These are phyloP conservation scores for Elaeagnus macrophylla DNA, from an alignment of 306 rosid genomes.

Conservation along the genomic window DNA sequence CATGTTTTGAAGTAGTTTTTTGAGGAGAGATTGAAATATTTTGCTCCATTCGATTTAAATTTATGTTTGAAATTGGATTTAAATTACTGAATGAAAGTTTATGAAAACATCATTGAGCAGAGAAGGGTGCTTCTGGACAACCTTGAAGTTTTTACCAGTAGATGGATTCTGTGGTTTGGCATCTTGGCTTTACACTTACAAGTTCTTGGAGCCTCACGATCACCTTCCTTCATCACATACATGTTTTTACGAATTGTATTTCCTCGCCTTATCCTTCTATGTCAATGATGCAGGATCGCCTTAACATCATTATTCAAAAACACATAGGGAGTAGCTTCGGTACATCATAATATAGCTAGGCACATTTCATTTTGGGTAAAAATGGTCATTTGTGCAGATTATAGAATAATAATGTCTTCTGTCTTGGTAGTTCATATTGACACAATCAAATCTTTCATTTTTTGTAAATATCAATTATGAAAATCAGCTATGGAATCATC, in stretches of 20 bases:
- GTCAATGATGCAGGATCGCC: constrained; percentile 46
- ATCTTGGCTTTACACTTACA: constrained; percentile 55
- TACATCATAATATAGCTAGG: constrained; percentile 27
- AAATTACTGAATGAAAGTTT: constrained; percentile 76
- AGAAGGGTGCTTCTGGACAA: constrained; percentile 80
- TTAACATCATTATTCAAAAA: constrained; percentile 67
- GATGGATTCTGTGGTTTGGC: constrained; percentile 77
- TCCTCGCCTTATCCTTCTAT: constrained; percentile 62
- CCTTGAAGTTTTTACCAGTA: constrained; percentile 75
- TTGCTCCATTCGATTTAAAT: too few relatives aligned
- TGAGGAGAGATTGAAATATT: too few relatives aligned
- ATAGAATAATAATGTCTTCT: constrained; percentile 35
- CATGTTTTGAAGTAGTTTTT: too few relatives aligned
- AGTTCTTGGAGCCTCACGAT: constrained; percentile 29
- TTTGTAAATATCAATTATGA: too few relatives aligned
- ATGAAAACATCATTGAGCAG: too few relatives aligned
- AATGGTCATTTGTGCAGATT: constrained; percentile 51
- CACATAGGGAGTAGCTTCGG: constrained; percentile 80
- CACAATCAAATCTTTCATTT: too few relatives aligned
- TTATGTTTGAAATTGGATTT: constrained; percentile 62
- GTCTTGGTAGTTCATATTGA: constrained; percentile 14
- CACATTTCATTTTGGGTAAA: constrained; percentile 29
- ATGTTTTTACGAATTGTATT: constrained; percentile 61
- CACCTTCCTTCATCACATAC: constrained; percentile 84
- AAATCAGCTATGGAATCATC: too few relatives aligned